A percentile compares a stretch with the other conserved stretches of the same genome.
Evolutionary conservation across 805 yeast genomes (phyloP).

Genomic region (Nadsonia fulvescens): DNA sequence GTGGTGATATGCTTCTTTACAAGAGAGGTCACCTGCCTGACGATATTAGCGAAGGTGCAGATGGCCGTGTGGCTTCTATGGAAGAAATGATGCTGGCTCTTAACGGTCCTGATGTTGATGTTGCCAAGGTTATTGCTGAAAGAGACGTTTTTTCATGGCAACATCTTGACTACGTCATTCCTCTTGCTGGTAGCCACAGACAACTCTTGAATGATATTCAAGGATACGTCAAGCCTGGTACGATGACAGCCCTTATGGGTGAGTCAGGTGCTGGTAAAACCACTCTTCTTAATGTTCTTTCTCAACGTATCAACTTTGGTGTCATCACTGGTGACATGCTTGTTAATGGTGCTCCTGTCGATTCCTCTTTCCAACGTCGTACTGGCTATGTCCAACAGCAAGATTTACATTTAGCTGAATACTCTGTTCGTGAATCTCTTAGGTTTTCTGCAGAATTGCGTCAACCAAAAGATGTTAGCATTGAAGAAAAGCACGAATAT

Average conservation of each 20-base stretch:
- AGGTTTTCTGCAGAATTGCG: slow-evolving; percentile 55
- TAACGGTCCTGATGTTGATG: slow-evolving; percentile 11
- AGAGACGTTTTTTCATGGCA: slow-evolving; percentile 37
- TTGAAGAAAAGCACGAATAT: slow-evolving; percentile 42
- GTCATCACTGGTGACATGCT: slow-evolving; percentile 53
- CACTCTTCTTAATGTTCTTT: slow-evolving; percentile 52
- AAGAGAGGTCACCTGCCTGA: slow-evolving; percentile 21
- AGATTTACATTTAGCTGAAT: slow-evolving; percentile 50
- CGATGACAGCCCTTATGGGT: slow-evolving; percentile 70
- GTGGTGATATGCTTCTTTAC: slow-evolving; percentile 18
- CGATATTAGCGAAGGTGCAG: slow-evolving; percentile 16
- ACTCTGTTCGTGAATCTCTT: slow-evolving; percentile 61
- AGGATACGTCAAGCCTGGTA: slow-evolving; percentile 70
- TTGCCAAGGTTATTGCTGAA: slow-evolving; percentile 12
- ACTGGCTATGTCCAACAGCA: slow-evolving; percentile 75
- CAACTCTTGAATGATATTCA: slow-evolving; percentile 29
- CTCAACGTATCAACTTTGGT: slow-evolving; percentile 55
- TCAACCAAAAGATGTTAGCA: slow-evolving; percentile 41
- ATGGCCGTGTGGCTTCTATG: slow-evolving; percentile 9
- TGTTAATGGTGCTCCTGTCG: slow-evolving; percentile 51
- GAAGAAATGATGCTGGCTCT: slow-evolving; percentile 9
- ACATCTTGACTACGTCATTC: slow-evolving; percentile 38
- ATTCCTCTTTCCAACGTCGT: slow-evolving; percentile 50
- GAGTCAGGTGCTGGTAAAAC: slow-evolving; percentile 82
- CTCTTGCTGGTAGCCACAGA: slow-evolving; percentile 21